Percentiles rank a stretch among this genome's conserved stretches.
Evolutionary conservation across 176 grass and related monocot genomes (phyloP).

Genomic region (Oryza australiensis): DNA sequence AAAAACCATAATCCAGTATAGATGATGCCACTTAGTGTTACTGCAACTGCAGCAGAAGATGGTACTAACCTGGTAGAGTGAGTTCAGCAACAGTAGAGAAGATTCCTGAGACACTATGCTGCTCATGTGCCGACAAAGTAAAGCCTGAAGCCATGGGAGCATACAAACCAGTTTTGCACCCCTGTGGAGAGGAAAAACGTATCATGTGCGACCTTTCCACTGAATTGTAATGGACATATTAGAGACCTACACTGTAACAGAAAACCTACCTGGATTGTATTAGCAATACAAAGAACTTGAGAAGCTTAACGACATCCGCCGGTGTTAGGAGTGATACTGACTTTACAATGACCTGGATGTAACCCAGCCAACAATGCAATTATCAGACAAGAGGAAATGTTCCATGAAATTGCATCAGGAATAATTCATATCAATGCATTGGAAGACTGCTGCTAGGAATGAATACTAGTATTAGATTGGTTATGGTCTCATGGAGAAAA

Average conservation of each 20-base stretch:
- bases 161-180: slow-evolving; percentile 65
- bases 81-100: slow-evolving; percentile 77
- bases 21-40: background rate
- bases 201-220: background rate
- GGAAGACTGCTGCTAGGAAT: background rate
- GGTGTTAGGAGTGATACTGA: slow-evolving; percentile 77
- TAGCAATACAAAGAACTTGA: slow-evolving; percentile 72
- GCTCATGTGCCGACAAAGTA: slow-evolving; percentile 73
- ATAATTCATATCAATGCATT: background rate
- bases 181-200: slow-evolving; percentile 38
- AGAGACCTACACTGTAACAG: background rate
- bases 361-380: slow-evolving; percentile 24
- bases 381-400: slow-evolving; percentile 22
- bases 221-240: background rate
- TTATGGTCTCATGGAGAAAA: background rate
- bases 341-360: slow-evolving; percentile 77
- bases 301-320: slow-evolving; percentile 73
- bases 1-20: background rate
- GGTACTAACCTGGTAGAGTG: slow-evolving; percentile 72
- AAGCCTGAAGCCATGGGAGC: slow-evolving; percentile 79
- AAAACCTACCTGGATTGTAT: slow-evolving; percentile 65
- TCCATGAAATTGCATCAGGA: slow-evolving; percentile 1
- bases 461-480: background rate
- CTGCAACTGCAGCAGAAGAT: slow-evolving; percentile 3
- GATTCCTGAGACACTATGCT: slow-evolving; percentile 83